These are phyloP conservation scores for Sclerotinia trifoliorum DNA, from an alignment of 2,329 filamentous ascomycete genomes.

Conservation along the genomic window DNA sequence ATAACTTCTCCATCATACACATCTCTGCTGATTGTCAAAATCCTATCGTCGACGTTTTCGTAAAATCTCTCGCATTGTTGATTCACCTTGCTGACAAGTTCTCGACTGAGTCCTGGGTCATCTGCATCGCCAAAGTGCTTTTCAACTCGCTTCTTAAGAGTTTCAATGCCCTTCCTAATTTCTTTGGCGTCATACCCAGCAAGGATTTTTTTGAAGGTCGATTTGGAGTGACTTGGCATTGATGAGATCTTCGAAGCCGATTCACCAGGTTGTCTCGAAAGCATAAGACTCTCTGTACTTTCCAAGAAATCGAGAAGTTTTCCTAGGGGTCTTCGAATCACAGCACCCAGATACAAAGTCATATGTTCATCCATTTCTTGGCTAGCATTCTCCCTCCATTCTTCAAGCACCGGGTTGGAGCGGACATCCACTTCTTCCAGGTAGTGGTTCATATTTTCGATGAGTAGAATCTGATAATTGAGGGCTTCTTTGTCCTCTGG, in stretches of 20 bases:
- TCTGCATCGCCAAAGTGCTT: slow-evolving; percentile 96
- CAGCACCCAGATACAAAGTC: slow-evolving; percentile 79
- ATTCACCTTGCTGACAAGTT: slow-evolving; percentile 57
- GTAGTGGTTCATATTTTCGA: slow-evolving; percentile 99
- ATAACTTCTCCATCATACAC: slow-evolving; percentile 64
- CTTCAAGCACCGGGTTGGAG: slow-evolving; percentile 71
- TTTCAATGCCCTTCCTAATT: slow-evolving; percentile 84
- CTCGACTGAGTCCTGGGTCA: slow-evolving; percentile 55
- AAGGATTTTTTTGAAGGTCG: slow-evolving; percentile 82
- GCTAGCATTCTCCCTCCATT: slow-evolving; percentile 77
- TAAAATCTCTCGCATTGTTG: slow-evolving; percentile 63
- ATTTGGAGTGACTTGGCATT: slow-evolving; percentile 79
- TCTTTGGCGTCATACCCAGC: slow-evolving; percentile 79
- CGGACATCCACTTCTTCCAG: slow-evolving; percentile 82
- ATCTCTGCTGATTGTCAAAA: slow-evolving; percentile 58
- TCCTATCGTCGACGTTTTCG: slow-evolving; percentile 58
- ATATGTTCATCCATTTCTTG: slow-evolving; percentile 84
- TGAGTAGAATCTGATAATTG: slow-evolving; percentile 95
- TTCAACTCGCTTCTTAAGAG: slow-evolving; percentile 85
- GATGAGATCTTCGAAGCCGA: slow-evolving; percentile 64
- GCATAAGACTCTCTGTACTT: slow-evolving; percentile 71
- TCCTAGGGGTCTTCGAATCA: slow-evolving; percentile 84
- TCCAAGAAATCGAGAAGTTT: slow-evolving; percentile 91
- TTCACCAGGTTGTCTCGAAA: slow-evolving; percentile 59
- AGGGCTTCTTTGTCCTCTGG: slow-evolving; percentile 93